Evolutionary conservation across 306 rosid genomes (phyloP).

Genomic region (Alnus glutinosa): DNA sequence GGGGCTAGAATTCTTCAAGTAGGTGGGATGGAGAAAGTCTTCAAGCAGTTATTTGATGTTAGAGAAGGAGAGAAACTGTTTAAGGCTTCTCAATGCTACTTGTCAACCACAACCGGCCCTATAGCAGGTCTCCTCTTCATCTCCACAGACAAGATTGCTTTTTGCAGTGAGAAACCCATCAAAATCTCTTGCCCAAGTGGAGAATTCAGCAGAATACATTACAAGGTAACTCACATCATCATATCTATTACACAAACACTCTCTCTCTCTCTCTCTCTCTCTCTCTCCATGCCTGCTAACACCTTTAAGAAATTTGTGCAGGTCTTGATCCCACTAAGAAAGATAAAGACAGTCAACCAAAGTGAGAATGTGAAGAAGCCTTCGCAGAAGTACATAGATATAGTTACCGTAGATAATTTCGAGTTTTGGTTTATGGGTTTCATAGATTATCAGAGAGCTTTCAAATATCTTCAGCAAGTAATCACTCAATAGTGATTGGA

Average conservation of each 20-base stretch:
- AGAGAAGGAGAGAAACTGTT: slow-evolving; percentile 61
- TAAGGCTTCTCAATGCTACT: slow-evolving; percentile 66
- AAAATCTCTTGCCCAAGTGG: slow-evolving; percentile 49
- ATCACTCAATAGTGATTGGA: slow-evolving; percentile 1
- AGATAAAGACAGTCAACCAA: slow-evolving; percentile 43
- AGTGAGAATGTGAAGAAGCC: slow-evolving; percentile 48
- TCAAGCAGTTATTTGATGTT: slow-evolving; percentile 50
- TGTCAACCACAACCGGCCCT: slow-evolving; percentile 84
- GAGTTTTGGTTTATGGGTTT: slow-evolving; percentile 78
- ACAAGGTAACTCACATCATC: slow-evolving; percentile 43
- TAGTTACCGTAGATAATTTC: slow-evolving; percentile 54
- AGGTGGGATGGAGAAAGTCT: slow-evolving; percentile 68
- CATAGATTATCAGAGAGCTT: slow-evolving; percentile 46
- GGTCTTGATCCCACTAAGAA: slow-evolving; percentile 52
- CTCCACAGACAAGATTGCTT: slow-evolving; percentile 69
- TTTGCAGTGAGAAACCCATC: slow-evolving; percentile 76
- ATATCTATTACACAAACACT: neutral
- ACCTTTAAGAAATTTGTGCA: slow-evolving; percentile 11
- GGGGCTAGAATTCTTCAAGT: slow-evolving; percentile 69
- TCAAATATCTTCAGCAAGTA: slow-evolving; percentile 39
- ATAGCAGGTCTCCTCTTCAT: slow-evolving; percentile 82
- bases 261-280: neutral
- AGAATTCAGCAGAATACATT: slow-evolving; percentile 46
- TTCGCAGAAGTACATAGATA: slow-evolving; percentile 51
- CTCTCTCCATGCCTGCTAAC: neutral